Base-by-base conservation (phyloP, 192 early-diverging fungal species). In the Mortierella antarctica region DNA sequence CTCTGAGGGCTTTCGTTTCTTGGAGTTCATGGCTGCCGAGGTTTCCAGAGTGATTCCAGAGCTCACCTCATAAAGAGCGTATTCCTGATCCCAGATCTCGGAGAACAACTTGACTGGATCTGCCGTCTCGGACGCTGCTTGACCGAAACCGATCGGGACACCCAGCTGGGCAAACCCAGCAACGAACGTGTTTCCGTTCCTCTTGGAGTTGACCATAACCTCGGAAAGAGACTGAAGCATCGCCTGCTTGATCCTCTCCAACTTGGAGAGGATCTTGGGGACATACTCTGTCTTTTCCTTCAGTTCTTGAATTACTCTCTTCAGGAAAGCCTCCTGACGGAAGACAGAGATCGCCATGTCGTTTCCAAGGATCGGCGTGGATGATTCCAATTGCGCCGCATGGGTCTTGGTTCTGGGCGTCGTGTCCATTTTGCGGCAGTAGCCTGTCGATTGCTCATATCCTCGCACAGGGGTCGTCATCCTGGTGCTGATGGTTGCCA, bases 281-380 rank as follows among this genome's bases (percentile, higher is more conserved):
- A 64, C 77, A n/a, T 80, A 70, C 10, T 64, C 77, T 0, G 77
- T 72, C 77, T 82, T 83, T 46, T 82, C 70, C 67, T 89, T 83
- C 51, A 82, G 59, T 51, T 71, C 71, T 42, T 81, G 80, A 41
- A 90, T 44, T 11, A 93, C 40, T 18, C 69, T 54, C 66, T 87
- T 88, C 51, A 94, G 75, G 75, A 94, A 89, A 2, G 67, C 57
- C 62, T 92, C 90, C 57, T 95, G 94, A 20, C 79, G 85, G 75
- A 95, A 92, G 10, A 93, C 65, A 45, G 89, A 89, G 51, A 92
- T 89, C 23, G 86, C 86, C 60, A 85, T 80, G 49, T 90, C 86
- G 51, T 91, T 93, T 73, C 77, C 77, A 0, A 80, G 59, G 11
- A 82, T 86, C 11, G 70, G 51, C 31, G 65, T 72, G 21, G 70